Percentiles rank a stretch among this genome's conserved stretches.
These are phyloP conservation scores for Thermochaetoides thermophila DNA, from an alignment of 495 filamentous ascomycete species.

Conservation along the genomic window DNA sequence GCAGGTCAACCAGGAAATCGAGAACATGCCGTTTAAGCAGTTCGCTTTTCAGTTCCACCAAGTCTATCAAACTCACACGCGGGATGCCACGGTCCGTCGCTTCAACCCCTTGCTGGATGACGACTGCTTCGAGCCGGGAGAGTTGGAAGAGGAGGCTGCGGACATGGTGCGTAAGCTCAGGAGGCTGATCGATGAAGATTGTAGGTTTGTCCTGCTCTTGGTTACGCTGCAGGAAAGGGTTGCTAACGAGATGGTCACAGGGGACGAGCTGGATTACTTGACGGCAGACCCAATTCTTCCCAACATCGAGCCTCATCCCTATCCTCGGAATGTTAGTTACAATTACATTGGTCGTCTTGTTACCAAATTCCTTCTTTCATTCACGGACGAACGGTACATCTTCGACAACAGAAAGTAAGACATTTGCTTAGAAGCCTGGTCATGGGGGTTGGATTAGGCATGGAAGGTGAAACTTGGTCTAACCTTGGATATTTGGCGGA, in stretches of 20 bases:
- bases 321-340: constrained; percentile 27
- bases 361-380: constrained; percentile 35
- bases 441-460: background rate
- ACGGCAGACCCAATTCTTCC: constrained; percentile 29
- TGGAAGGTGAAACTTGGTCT: background rate
- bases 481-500: background rate
- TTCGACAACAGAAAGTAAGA: constrained; percentile 7
- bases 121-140: constrained; percentile 15
- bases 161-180: constrained; percentile 28
- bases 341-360: constrained; percentile 36
- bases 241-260: constrained; percentile 17
- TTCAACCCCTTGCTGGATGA: constrained; percentile 33
- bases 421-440: background rate
- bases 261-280: constrained; percentile 32
- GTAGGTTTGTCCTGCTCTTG: constrained; percentile 16
- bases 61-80: constrained; percentile 34
- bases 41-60: constrained; percentile 39
- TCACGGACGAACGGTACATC: constrained; percentile 28
- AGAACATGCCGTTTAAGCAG: constrained; percentile 37
- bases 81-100: constrained; percentile 25
- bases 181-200: constrained; percentile 23
- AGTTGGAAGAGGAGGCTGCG: constrained; percentile 24
- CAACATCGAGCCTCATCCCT: constrained; percentile 27
- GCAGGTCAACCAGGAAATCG: constrained; percentile 27
- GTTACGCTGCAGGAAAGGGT: background rate